phyloP scores from a whole-genome alignment of 2,329 filamentous ascomycete genomes.

The Cladobotryum protrusum region DNA sequence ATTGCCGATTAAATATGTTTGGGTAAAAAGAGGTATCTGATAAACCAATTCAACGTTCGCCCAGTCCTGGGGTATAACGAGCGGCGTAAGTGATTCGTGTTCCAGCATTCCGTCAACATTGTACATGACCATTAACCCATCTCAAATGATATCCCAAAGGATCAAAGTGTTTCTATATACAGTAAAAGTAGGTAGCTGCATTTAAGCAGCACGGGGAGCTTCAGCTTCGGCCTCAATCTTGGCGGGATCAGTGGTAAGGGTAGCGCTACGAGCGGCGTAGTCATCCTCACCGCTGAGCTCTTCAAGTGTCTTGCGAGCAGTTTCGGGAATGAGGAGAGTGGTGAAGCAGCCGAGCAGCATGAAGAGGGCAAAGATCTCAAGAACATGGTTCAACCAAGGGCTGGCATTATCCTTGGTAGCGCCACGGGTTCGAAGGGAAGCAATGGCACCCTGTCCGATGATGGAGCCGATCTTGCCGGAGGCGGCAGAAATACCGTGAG shows the following conservation, averaged over 20 bases:
- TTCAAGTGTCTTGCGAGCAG: constrained; percentile 67
- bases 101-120: too few relatives aligned
- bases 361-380: constrained; percentile 69
- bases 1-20: not conserved
- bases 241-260: not conserved
- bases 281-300: constrained; percentile 42
- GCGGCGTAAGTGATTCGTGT: not conserved
- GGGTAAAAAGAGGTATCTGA: not conserved
- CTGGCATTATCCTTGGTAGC: constrained; percentile 30
- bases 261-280: constrained; percentile 17
- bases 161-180: not conserved
- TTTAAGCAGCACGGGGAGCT: constrained; percentile 6
- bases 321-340: constrained; percentile 66
- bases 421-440: constrained; percentile 44
- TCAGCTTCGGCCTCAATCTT: constrained; percentile 6
- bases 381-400: constrained; percentile 72
- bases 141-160: not conserved
- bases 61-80: not conserved
- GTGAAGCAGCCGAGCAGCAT: constrained; percentile 68
- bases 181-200: constrained; percentile 6
- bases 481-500: constrained; percentile 52
- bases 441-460: constrained; percentile 52
- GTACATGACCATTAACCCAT: too few relatives aligned
- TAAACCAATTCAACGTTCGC: not conserved
- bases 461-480: constrained; percentile 51